Percentiles rank a stretch among this genome's conserved stretches.
These are phyloP conservation scores for Prunella vulgaris DNA, from an alignment of 257 asterid genomes.

Conservation along the genomic window DNA sequence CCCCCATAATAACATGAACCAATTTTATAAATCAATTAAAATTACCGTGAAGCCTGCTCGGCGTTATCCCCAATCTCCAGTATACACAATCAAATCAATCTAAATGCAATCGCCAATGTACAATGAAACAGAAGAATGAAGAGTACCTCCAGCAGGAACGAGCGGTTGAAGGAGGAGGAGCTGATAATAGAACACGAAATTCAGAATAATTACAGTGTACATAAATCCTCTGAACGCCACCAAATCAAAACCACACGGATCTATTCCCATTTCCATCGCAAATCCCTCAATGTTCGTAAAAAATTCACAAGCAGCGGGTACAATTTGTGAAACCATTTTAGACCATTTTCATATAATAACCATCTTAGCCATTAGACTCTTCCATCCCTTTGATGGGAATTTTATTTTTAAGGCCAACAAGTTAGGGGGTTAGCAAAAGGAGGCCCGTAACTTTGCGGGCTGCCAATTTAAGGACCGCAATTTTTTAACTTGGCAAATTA, in stretches of 20 bases:
- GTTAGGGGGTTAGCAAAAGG: too few relatives aligned
- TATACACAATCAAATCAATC: neutral
- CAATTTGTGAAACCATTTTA: too few relatives aligned
- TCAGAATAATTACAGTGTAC: constrained; percentile 41
- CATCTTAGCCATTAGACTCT: too few relatives aligned
- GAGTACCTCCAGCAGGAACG: constrained; percentile 59
- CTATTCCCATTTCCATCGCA: constrained; percentile 34
- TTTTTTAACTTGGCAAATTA: too few relatives aligned
- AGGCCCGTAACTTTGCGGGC: too few relatives aligned
- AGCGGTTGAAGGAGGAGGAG: constrained; percentile 75
- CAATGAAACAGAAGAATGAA: neutral
- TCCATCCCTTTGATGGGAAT: too few relatives aligned
- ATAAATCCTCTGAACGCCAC: constrained; percentile 59
- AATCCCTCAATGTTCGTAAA: neutral
- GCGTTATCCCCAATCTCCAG: neutral
- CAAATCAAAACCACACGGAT: constrained; percentile 45
- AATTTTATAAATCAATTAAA: neutral
- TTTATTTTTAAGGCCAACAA: too few relatives aligned
- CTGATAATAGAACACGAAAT: constrained; percentile 74
- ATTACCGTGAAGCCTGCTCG: neutral
- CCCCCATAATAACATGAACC: neutral
- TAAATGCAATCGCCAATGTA: neutral
- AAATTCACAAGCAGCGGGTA: neutral
- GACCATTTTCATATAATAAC: too few relatives aligned
- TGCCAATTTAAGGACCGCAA: too few relatives aligned